These are phyloP conservation scores for Alternaria incomplexa DNA, from an alignment of 2,329 filamentous ascomycete species.

Conservation along the genomic window DNA sequence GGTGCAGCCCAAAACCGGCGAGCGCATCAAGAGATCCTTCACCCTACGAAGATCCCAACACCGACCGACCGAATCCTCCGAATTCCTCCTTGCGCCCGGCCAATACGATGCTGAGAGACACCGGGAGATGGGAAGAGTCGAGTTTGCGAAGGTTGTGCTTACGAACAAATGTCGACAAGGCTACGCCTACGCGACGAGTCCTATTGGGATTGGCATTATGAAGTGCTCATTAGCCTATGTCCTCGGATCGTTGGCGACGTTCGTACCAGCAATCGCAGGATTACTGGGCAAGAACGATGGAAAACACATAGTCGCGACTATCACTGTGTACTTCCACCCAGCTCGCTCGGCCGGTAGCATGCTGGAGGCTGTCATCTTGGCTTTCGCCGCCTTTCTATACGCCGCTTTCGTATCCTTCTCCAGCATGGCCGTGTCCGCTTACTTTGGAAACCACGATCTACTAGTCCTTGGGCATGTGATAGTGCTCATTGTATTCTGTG, in stretches of 20 bases:
- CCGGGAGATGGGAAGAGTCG: constrained; percentile 40
- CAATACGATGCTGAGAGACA: constrained; percentile 37
- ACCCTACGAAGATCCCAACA: constrained; percentile 64
- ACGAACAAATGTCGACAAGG: constrained; percentile 41
- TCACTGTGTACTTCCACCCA: constrained; percentile 95
- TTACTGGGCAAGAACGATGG: constrained; percentile 84
- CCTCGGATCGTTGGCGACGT: constrained; percentile 84
- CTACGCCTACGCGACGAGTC: constrained; percentile 70
- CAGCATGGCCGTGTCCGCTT: constrained; percentile 86
- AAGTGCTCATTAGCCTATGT: constrained; percentile 93
- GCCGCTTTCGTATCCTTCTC: constrained; percentile 76
- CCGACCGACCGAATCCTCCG: constrained; percentile 53
- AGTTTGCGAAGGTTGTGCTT: constrained; percentile 45
- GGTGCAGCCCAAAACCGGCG: constrained; percentile 83
- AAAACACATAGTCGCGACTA: constrained; percentile 91
- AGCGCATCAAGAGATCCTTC: constrained; percentile 80
- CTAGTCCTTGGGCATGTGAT: constrained; percentile 77
- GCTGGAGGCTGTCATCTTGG: constrained; percentile 81
- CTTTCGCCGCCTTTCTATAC: constrained; percentile 79
- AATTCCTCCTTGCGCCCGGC: constrained; percentile 48
- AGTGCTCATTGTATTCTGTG: constrained; percentile 82
- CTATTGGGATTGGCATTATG: constrained; percentile 78
- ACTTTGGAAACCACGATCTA: constrained; percentile 73
- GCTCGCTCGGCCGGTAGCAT: constrained; percentile 86
- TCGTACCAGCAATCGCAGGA: constrained; percentile 73